Conservation (phyloP, 2,329 filamentous ascomycete genomes). For the Teratosphaeria viscida region DNA sequence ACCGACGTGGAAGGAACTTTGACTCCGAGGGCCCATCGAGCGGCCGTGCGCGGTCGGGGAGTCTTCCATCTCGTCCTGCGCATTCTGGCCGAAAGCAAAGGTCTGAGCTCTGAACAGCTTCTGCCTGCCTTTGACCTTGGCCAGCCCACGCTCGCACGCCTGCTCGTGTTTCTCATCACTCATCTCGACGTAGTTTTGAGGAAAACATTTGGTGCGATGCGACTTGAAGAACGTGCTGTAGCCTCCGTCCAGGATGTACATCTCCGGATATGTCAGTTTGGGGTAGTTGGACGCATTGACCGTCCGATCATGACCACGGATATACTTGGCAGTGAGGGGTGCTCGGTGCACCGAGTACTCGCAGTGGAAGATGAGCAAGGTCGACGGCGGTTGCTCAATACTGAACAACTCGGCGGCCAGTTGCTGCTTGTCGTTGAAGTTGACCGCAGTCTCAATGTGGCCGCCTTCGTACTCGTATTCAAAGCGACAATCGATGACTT, state of each 20-base stretch:
- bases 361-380: slow-evolving; percentile 87
- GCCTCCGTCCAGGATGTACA: slow-evolving; percentile 93
- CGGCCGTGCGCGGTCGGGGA: slow-evolving; percentile 45
- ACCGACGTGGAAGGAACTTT: slow-evolving; percentile 22
- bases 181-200: slow-evolving; percentile 97
- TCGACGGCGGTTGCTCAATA: slow-evolving; percentile 54
- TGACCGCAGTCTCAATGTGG: slow-evolving; percentile 85
- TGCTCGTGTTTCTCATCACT: slow-evolving; percentile 80
- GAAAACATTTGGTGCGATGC: slow-evolving; percentile 72
- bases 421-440: slow-evolving; percentile 93
- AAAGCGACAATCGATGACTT: slow-evolving; percentile 93
- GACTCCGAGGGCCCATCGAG: slow-evolving; percentile 18
- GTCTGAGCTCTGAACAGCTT: slow-evolving; percentile 83
- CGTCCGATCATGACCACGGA: slow-evolving; percentile 79
- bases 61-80: slow-evolving; percentile 47
- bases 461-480: slow-evolving; percentile 98
- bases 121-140: slow-evolving; percentile 80
- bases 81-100: slow-evolving; percentile 80
- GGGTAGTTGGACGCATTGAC: slow-evolving; percentile 82
- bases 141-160: slow-evolving; percentile 90
- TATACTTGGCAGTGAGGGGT: slow-evolving; percentile 88
- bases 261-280: slow-evolving; percentile 82
- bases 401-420: slow-evolving; percentile 68
- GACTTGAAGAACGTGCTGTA: slow-evolving; percentile 87
- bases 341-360: slow-evolving; percentile 96